Percentiles rank a stretch among this genome's conserved stretches.
phyloP scores from a whole-genome alignment of 2,329 filamentous ascomycete species.

The Westerdykella ornata region DNA sequence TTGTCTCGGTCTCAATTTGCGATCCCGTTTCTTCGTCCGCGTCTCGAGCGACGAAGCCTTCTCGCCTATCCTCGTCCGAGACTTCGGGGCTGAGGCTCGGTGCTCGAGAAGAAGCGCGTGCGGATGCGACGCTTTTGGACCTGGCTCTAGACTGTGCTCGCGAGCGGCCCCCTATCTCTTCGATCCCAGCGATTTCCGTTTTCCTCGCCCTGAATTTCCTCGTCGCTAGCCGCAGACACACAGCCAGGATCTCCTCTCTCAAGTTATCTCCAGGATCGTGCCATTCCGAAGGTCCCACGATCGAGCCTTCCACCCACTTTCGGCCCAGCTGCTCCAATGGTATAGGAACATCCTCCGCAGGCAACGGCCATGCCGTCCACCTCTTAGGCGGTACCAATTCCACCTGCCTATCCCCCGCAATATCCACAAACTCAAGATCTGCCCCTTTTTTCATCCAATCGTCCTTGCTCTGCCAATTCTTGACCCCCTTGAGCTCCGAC shows the following conservation, averaged over 20 bases:
- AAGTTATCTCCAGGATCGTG: slow-evolving; percentile 54
- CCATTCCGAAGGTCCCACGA: slow-evolving; percentile 26
- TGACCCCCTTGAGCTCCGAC: slow-evolving; percentile 11
- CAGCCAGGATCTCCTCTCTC: slow-evolving; percentile 63
- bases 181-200: slow-evolving; percentile 3
- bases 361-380: slow-evolving; percentile 86
- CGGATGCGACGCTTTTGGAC: slow-evolving; percentile 7
- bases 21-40: slow-evolving; percentile 1
- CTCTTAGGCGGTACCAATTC: slow-evolving; percentile 44
- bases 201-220: slow-evolving; percentile 47
- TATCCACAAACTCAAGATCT: slow-evolving; percentile 23
- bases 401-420: slow-evolving; percentile 21
- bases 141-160: slow-evolving; percentile 6
- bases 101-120: slow-evolving; percentile 1
- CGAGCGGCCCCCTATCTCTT: background rate
- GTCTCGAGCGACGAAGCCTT: too few species aligned
- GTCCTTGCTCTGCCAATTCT: slow-evolving; percentile 38
- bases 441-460: slow-evolving; percentile 34
- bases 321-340: slow-evolving; percentile 46
- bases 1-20: background rate
- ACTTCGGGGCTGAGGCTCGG: background rate
- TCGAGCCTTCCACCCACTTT: slow-evolving; percentile 40
- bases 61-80: background rate
- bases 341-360: slow-evolving; percentile 54
- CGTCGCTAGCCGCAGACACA: slow-evolving; percentile 61